Conservation (phyloP, 2,329 filamentous ascomycete genomes). For the Fusarium metavorans region DNA sequence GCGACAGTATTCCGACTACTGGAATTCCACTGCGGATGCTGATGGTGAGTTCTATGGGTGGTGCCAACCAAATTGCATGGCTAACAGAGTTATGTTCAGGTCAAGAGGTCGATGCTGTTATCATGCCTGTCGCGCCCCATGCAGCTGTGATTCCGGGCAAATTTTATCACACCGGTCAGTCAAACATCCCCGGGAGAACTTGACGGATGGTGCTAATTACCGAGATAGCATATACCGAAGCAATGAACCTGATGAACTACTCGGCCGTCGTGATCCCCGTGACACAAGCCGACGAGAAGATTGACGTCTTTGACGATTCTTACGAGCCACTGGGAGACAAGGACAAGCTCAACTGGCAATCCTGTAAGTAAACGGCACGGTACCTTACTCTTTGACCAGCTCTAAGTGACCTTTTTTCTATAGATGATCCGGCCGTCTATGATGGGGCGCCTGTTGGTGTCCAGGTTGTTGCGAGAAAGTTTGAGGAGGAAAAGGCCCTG, state of each 20-base stretch:
- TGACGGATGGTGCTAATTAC: too few relatives aligned
- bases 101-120: conserved; percentile 66
- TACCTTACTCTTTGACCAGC: too few relatives aligned
- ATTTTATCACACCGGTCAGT: conserved; percentile 52
- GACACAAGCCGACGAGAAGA: conserved; percentile 61
- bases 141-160: conserved; percentile 60
- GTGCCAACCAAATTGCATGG: too few relatives aligned
- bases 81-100: conserved; percentile 40
- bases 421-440: conserved; percentile 21
- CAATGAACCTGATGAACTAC: conserved; percentile 69
- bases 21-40: conserved; percentile 65
- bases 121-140: conserved; percentile 63
- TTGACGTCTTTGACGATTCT: conserved; percentile 57
- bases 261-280: conserved; percentile 66
- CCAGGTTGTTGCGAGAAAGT: conserved; percentile 27
- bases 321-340: conserved; percentile 55
- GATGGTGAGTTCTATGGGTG: conserved; percentile 56
- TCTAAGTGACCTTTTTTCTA: too few relatives aligned
- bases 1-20: conserved; percentile 72
- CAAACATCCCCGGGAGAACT: too few relatives aligned
- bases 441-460: conserved; percentile 27
- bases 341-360: conserved; percentile 58
- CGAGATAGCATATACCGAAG: conserved; percentile 46
- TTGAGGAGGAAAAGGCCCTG: conserved; percentile 36
- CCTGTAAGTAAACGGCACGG: conserved; percentile 53